phyloP scores from a whole-genome alignment of 306 rosid species.

The Vicia sativa region DNA sequence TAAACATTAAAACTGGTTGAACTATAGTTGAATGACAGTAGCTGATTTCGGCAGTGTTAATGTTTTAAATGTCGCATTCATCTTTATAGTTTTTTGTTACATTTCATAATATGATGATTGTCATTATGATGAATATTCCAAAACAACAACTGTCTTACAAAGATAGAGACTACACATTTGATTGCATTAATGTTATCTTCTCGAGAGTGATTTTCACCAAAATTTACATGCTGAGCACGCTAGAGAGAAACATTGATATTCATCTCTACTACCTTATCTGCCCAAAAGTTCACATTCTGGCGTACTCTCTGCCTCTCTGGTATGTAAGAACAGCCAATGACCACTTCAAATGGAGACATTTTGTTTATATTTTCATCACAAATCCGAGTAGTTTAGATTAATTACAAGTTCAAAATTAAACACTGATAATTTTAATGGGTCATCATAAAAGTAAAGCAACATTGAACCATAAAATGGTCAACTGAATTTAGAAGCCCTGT shows the following conservation, averaged over 20 bases:
- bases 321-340: background rate
- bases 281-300: background rate
- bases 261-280: background rate
- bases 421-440: background rate
- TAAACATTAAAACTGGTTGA: background rate
- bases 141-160: too few species aligned
- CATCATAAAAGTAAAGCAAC: background rate
- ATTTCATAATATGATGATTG: too few species aligned
- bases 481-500: background rate
- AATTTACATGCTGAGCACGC: background rate
- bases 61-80: background rate
- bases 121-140: too few species aligned
- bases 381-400: background rate
- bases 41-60: background rate
- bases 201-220: background rate
- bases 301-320: background rate
- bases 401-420: background rate
- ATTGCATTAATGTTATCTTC: background rate
- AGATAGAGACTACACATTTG: background rate
- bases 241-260: background rate
- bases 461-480: background rate
- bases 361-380: background rate
- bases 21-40: background rate
- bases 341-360: constrained; percentile 2
- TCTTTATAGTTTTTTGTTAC: too few species aligned